Evolutionary conservation across 2,329 filamentous ascomycete species (phyloP).

Genomic region (Phyllosticta citriasiana): DNA sequence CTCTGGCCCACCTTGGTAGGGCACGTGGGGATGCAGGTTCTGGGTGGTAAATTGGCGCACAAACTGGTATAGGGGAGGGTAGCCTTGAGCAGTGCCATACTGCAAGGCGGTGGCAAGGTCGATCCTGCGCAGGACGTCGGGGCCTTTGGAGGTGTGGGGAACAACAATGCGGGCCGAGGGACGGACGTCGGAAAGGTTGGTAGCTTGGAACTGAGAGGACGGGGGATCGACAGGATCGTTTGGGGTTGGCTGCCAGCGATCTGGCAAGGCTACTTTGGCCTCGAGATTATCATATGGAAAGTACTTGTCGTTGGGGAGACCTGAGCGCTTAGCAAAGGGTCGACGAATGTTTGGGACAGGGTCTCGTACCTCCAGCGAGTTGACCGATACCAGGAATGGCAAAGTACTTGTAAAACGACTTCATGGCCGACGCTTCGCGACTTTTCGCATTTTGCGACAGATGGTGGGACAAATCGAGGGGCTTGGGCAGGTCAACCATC

Average conservation of each 20-base stretch:
- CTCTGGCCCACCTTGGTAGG: constrained; percentile 67
- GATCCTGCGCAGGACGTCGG: constrained; percentile 58
- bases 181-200: constrained; percentile 19
- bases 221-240: constrained; percentile 47
- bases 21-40: constrained; percentile 69
- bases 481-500: constrained; percentile 23
- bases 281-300: constrained; percentile 91
- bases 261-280: constrained; percentile 63
- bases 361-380: constrained; percentile 44
- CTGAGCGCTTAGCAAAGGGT: constrained; percentile 33
- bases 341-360: background rate
- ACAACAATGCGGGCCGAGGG: constrained; percentile 51
- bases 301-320: constrained; percentile 68
- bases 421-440: constrained; percentile 57
- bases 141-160: constrained; percentile 53
- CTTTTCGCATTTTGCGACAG: constrained; percentile 60
- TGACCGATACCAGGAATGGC: constrained; percentile 51
- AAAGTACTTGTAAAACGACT: constrained; percentile 82
- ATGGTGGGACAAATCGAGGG: constrained; percentile 70
- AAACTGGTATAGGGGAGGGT: constrained; percentile 68
- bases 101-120: constrained; percentile 76
- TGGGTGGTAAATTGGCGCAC: constrained; percentile 68
- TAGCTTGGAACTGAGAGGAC: constrained; percentile 20
- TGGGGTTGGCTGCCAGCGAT: constrained; percentile 62
- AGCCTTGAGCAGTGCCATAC: constrained; percentile 75